A percentile compares a stretch with the other conserved stretches of the same genome.
Conservation (phyloP, 306 rosid genomes). For the Malus orientalis region DNA sequence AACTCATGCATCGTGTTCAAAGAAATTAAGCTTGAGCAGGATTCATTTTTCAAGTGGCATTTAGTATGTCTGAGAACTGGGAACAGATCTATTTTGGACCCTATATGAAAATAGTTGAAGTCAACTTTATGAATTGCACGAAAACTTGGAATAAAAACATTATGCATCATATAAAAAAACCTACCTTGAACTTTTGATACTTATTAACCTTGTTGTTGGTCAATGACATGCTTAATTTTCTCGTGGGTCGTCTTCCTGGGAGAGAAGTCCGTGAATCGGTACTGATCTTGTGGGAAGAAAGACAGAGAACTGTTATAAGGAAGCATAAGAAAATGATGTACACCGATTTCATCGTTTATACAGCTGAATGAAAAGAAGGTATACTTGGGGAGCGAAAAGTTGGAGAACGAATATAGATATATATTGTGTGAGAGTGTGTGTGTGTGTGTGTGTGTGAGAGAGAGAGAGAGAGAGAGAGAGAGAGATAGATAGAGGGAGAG, state of each 20-base stretch:
- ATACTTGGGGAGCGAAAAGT: slow-evolving; percentile 16
- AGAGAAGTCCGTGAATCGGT: slow-evolving; percentile 23
- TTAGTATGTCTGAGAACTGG: not conserved
- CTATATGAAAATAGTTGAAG: not conserved
- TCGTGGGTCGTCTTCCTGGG: slow-evolving; percentile 8
- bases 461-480: slow-evolving; percentile 18
- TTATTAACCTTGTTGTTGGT: slow-evolving; percentile 7
- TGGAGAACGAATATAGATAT: slow-evolving; percentile 40
- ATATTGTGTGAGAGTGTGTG: slow-evolving; percentile 8
- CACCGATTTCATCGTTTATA: slow-evolving; percentile 40
- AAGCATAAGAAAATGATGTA: slow-evolving; percentile 43
- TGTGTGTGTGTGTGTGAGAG: slow-evolving; percentile 12
- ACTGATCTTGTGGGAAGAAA: slow-evolving; percentile 33
- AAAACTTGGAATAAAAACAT: not conserved
- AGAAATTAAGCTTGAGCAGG: not conserved
- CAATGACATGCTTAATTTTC: slow-evolving; percentile 41
- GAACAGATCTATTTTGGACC: not conserved
- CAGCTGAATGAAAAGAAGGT: slow-evolving; percentile 13
- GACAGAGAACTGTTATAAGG: slow-evolving; percentile 30
- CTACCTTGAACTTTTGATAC: slow-evolving; percentile 34
- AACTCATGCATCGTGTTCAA: not conserved
- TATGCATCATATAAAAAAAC: not conserved
- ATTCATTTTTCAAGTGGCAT: not conserved
- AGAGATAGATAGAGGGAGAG: slow-evolving; percentile 13
- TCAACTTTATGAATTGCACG: not conserved